These are phyloP conservation scores for Castanospermum australe DNA, from an alignment of 306 rosid genomes.

Conservation along the genomic window DNA sequence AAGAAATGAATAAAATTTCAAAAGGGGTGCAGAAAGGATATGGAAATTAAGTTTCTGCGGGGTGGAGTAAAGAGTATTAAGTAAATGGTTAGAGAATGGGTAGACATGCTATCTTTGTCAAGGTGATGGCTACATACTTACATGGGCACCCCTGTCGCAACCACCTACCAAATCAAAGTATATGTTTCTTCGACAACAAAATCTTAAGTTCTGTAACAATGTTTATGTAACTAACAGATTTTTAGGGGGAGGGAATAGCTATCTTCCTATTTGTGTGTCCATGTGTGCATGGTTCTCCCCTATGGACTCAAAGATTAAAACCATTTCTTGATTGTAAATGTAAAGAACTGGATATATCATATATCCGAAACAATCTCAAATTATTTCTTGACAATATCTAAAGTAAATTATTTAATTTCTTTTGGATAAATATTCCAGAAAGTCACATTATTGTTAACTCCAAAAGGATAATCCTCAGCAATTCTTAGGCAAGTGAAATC, in stretches of 20 bases:
- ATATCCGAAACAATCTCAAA: not conserved
- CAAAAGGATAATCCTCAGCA: not conserved
- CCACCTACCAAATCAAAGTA: not conserved
- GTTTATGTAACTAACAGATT: not conserved
- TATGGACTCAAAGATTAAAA: not conserved
- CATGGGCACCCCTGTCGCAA: not conserved
- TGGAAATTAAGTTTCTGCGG: not conserved
- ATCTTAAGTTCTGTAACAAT: not conserved
- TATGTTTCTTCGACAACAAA: not conserved
- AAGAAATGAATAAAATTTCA: not conserved
- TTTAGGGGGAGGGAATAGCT: not conserved
- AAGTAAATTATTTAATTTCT: not conserved
- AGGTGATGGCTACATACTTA: not conserved
- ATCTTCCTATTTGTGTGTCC: no score
- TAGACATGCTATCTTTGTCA: not conserved
- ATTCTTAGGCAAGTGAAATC: not conserved
- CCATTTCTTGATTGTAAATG: not conserved
- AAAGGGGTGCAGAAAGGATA: not conserved
- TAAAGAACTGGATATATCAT: not conserved
- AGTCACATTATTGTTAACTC: not conserved
- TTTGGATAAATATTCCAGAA: not conserved
- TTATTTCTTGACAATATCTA: not conserved
- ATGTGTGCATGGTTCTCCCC: no score
- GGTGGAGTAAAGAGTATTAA: not conserved
- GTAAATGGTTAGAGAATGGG: not conserved